phyloP scores from a whole-genome alignment of 345 rosid genomes.

The Sisymbrium altissimum region DNA sequence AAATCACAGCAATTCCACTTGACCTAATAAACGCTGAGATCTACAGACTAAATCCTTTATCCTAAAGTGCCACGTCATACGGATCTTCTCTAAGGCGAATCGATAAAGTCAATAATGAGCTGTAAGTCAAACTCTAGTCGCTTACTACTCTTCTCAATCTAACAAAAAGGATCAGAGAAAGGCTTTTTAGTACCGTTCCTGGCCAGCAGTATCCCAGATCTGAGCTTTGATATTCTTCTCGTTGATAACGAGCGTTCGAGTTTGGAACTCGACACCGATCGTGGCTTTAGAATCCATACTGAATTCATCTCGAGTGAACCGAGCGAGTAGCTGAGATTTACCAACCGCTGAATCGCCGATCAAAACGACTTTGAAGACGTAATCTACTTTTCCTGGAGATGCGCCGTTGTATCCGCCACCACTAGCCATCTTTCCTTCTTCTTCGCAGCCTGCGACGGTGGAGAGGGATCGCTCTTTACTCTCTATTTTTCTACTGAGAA shows the following conservation, averaged over 20 bases:
- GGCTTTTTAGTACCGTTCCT: conserved; percentile 46
- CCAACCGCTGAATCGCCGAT: conserved; percentile 89
- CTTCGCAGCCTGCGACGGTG: not conserved
- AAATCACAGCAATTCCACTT: too few species aligned
- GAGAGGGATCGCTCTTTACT: not conserved
- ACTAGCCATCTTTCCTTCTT: conserved; percentile 38
- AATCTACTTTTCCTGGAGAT: conserved; percentile 50
- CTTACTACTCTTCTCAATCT: not conserved
- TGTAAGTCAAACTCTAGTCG: not conserved
- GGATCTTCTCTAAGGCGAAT: too few species aligned
- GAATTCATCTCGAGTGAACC: conserved; percentile 72
- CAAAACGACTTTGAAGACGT: conserved; percentile 68
- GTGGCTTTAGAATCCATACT: conserved; percentile 83
- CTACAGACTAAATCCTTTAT: not conserved
- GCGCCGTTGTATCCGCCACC: conserved; percentile 44
- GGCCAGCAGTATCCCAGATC: conserved; percentile 97
- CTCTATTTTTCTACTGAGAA: not conserved
- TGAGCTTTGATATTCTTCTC: conserved; percentile 80
- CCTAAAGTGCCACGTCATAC: too few species aligned
- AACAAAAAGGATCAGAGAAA: not conserved
- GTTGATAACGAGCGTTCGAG: conserved; percentile 57
- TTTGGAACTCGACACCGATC: conserved; percentile 84
- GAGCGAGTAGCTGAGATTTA: conserved; percentile 68
- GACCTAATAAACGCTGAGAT: not conserved
- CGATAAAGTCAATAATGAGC: too few species aligned